Base-by-base conservation (phyloP, 306 rosid species). In the Cicer cuneatum region DNA sequence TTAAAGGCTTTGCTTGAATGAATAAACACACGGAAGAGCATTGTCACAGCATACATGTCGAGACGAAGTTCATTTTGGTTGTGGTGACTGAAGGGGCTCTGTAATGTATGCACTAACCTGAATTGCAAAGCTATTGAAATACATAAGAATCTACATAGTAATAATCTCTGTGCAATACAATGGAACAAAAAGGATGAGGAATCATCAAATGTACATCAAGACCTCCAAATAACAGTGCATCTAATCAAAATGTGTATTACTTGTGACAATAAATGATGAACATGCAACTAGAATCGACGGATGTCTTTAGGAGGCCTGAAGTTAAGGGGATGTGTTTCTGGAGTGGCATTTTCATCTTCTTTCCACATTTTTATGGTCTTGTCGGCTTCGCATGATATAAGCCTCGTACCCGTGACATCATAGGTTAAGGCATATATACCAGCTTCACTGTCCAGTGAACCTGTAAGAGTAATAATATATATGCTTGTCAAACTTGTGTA, bases 351-450 rank as follows among this genome's bases (percentile, higher is more conserved):
- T n/a, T 95, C 99, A 10, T 95, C 98, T 86, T 90, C 96, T 76
- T 86, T 95, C 99, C 98, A 95, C 98, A 95, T 86, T 83, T 95
- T 95, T 10, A 95, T 86, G 0, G 98, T 94, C 90, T 94, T 94
- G 88, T 94, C 99, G 10, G 97, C 97, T 89, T 94, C 97, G 21
- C 99, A 94, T 45, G 84, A 63, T 53, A 94, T 46, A 12, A 94
- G 96, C 90, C 99, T 89, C 0, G 96, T 87, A 40, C 99, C 99
- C 4, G 99, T 94, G 3, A 43, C 1, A 62, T 94, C 99, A 33
- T 90, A 94, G 10, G 93, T 83, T 39, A 77, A 58, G 41, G 99
- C 97, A 76, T 94, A 92, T 14, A 94, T 94, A 51, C 93, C 99
- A 69, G 99, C 99, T 81, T 94, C 99, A 73, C 97, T 92, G 78